A percentile compares a stretch with the other conserved stretches of the same genome.
phyloP scores from a whole-genome alignment of 148 eudicot genomes.

The Vaccinium myrtillus region DNA sequence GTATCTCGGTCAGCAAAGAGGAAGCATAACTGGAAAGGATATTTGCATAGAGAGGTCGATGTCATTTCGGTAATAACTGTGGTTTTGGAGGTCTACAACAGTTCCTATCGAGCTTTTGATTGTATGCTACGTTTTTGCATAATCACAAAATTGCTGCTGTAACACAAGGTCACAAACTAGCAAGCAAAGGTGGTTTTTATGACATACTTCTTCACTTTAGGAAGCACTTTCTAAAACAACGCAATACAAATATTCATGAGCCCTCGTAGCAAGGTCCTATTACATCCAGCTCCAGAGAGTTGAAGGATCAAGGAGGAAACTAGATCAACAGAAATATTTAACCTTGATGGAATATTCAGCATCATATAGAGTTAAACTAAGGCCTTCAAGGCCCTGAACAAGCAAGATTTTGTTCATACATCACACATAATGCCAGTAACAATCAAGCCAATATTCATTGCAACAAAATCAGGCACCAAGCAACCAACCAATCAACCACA shows the following conservation, averaged over 20 bases:
- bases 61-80: neutral
- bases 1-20: too few species aligned
- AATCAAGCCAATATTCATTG: neutral
- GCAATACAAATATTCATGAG: neutral
- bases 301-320: neutral
- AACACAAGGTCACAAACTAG: neutral
- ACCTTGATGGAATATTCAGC: neutral
- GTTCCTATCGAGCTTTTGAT: neutral
- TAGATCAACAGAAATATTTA: slow-evolving; percentile 2
- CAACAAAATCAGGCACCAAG: neutral
- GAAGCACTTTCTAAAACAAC: neutral
- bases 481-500: neutral
- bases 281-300: neutral
- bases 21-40: neutral
- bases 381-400: slow-evolving; percentile 5
- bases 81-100: neutral
- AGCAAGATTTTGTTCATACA: neutral
- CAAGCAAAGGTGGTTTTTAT: neutral
- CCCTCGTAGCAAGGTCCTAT: neutral
- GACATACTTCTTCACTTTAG: neutral
- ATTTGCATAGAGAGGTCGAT: neutral
- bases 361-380: neutral
- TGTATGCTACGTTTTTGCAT: neutral
- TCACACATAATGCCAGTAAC: neutral
- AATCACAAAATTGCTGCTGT: neutral